phyloP scores from a whole-genome alignment of 495 filamentous ascomycete genomes.

The Bathelium albidoporum region DNA sequence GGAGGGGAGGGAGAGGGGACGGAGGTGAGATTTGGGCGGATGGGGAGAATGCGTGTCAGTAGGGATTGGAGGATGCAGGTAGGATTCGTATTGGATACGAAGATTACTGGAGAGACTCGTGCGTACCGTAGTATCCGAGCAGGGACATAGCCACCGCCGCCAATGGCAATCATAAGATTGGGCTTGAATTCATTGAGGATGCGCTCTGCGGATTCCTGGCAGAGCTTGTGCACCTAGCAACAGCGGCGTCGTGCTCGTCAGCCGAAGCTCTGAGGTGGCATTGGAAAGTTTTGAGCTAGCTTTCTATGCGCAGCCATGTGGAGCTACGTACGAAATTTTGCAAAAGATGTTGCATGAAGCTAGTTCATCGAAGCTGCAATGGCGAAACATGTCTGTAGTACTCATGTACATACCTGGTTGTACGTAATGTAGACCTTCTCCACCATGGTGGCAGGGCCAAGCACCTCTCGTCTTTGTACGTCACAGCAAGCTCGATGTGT shows the following conservation, averaged over 20 bases:
- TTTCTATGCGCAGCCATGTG: too few relatives aligned
- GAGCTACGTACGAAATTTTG: too few relatives aligned
- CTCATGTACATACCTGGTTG: conserved; percentile 60
- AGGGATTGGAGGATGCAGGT: background rate
- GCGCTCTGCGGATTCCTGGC: conserved; percentile 65
- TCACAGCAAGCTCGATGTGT: background rate
- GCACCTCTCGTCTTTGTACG: background rate
- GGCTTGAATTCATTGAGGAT: conserved; percentile 81
- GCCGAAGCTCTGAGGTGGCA: background rate
- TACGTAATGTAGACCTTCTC: conserved; percentile 92
- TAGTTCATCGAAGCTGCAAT: background rate
- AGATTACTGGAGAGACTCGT: background rate
- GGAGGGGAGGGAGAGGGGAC: conserved; percentile 4
- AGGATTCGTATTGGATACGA: background rate
- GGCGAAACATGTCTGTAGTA: background rate
- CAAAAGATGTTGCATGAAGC: background rate
- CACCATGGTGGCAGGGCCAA: conserved; percentile 50
- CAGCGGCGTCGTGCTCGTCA: background rate
- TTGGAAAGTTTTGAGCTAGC: too few relatives aligned
- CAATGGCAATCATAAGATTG: conserved; percentile 97
- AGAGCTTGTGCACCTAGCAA: conserved; percentile 89
- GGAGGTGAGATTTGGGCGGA: background rate
- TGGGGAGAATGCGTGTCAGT: background rate
- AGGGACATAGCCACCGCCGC: conserved; percentile 93
- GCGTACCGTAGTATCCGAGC: conserved; percentile 80